These are phyloP conservation scores for Phaeosphaeriaceae sp. DNA, from an alignment of 2,329 filamentous ascomycete species.

Conservation along the genomic window DNA sequence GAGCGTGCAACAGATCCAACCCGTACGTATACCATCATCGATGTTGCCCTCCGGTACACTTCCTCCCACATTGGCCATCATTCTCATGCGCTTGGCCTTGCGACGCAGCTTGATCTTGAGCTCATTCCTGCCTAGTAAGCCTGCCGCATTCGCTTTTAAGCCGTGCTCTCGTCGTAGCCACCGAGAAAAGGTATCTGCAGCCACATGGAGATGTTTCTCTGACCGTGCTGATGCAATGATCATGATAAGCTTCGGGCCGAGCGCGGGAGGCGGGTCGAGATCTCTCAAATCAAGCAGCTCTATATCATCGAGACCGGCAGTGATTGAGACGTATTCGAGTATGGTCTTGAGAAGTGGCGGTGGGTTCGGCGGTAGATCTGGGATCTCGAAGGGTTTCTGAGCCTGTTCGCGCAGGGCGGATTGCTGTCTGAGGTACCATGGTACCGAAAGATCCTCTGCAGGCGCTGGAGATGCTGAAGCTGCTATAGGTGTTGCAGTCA, in stretches of 20 bases:
- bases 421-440: conserved; percentile 82
- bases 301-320: conserved; percentile 85
- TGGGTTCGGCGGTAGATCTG: conserved; percentile 70
- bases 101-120: conserved; percentile 85
- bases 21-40: conserved; percentile 89
- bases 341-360: conserved; percentile 76
- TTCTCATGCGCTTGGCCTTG: conserved; percentile 79
- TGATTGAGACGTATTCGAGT: conserved; percentile 79
- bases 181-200: conserved; percentile 85
- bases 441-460: conserved; percentile 50
- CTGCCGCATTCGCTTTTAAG: conserved; percentile 80
- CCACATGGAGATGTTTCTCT: conserved; percentile 91
- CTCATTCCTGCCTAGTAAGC: conserved; percentile 87
- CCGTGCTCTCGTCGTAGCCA: conserved; percentile 79
- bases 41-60: conserved; percentile 61
- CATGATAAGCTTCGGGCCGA: conserved; percentile 92
- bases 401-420: conserved; percentile 40
- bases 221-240: conserved; percentile 88
- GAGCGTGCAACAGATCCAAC: conserved; percentile 95
- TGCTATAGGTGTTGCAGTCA: background rate
- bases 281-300: conserved; percentile 81
- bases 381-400: conserved; percentile 63
- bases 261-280: conserved; percentile 83
- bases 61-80: conserved; percentile 74
- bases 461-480: conserved; percentile 6